Evolutionary conservation across 352 stramenopile species (phyloP).

Genomic region (Pythium scleroteichum): DNA sequence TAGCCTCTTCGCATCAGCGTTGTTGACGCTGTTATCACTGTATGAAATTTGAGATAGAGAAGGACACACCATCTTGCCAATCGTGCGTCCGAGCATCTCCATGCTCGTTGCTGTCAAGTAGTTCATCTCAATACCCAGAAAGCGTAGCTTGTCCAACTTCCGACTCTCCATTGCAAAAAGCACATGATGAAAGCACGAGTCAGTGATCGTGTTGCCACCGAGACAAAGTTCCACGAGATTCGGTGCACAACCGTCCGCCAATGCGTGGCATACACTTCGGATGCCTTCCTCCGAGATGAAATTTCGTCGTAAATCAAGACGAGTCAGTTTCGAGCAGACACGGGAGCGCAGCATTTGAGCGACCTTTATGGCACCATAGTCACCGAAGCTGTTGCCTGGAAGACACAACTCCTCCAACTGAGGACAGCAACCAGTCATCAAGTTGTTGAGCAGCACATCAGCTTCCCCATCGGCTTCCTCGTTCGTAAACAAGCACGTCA

Average conservation of each 20-base stretch:
- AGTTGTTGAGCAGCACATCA: constrained; percentile 77
- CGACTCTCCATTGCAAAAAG: constrained; percentile 81
- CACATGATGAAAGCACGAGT: constrained; percentile 84
- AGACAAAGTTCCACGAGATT: constrained; percentile 77
- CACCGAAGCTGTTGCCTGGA: constrained; percentile 82
- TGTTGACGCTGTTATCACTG: constrained; percentile 82
- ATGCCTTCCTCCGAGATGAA: constrained; percentile 85
- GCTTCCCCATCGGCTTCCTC: constrained; percentile 83
- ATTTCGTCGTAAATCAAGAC: constrained; percentile 79
- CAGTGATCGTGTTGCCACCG: constrained; percentile 80
- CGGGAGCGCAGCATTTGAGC: constrained; percentile 81
- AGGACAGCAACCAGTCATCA: constrained; percentile 79
- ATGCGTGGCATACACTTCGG: constrained; percentile 65
- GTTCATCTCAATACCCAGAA: constrained; percentile 86
- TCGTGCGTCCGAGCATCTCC: constrained; percentile 82
- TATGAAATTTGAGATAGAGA: constrained; percentile 87
- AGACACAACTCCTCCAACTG: constrained; percentile 78
- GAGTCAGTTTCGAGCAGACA: constrained; percentile 74
- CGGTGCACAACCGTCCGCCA: constrained; percentile 68
- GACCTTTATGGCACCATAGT: constrained; percentile 82
- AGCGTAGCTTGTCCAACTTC: constrained; percentile 58
- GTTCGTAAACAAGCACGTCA: constrained; percentile 86
- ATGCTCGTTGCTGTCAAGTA: constrained; percentile 82
- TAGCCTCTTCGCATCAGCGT: constrained; percentile 69
- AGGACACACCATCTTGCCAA: constrained; percentile 79